A percentile compares a stretch with the other conserved stretches of the same genome.
Conservation (phyloP, 1,139 yeast genomes). For the Yamadazyma trypodendri region DNA sequence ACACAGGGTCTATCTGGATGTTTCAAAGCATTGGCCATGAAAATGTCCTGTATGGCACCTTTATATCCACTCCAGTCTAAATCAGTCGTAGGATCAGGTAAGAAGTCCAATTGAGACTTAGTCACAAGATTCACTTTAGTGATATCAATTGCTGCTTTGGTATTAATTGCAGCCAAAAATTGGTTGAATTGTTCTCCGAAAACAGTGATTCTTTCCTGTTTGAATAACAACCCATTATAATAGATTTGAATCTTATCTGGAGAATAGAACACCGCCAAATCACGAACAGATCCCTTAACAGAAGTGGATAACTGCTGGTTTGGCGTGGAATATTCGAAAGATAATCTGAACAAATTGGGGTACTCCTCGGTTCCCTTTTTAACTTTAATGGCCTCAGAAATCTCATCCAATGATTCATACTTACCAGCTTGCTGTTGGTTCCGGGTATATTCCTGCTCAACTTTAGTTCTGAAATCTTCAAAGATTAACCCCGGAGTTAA, state of each 20-base stretch:
- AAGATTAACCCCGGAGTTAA: constrained; percentile 58
- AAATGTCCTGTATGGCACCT: constrained; percentile 96
- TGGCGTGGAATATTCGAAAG: constrained; percentile 52
- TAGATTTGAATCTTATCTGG: constrained; percentile 37
- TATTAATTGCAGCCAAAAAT: constrained; percentile 36
- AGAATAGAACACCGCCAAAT: constrained; percentile 54
- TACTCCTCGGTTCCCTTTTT: constrained; percentile 51
- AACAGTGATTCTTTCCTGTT: constrained; percentile 63
- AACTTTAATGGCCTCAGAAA: constrained; percentile 52
- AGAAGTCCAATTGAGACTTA: constrained; percentile 46
- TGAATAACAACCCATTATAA: constrained; percentile 78
- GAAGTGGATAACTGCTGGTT: constrained; percentile 47
- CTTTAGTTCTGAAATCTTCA: constrained; percentile 45
- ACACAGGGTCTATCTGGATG: constrained; percentile 89
- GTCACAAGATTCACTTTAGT: constrained; percentile 72
- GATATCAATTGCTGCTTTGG: constrained; percentile 40
- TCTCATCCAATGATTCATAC: constrained; percentile 50
- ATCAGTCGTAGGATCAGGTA: constrained; percentile 88
- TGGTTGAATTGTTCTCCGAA: constrained; percentile 72
- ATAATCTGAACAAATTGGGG: constrained; percentile 65
- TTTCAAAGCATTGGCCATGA: constrained; percentile 75
- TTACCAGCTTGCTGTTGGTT: constrained; percentile 36
- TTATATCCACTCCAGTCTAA: constrained; percentile 89
- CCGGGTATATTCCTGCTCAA: constrained; percentile 41
- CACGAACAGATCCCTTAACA: constrained; percentile 58